A percentile compares a stretch with the other conserved stretches of the same genome.
These are phyloP conservation scores for Pythium plurisporium DNA, from an alignment of 352 stramenopile species.

Conservation along the genomic window DNA sequence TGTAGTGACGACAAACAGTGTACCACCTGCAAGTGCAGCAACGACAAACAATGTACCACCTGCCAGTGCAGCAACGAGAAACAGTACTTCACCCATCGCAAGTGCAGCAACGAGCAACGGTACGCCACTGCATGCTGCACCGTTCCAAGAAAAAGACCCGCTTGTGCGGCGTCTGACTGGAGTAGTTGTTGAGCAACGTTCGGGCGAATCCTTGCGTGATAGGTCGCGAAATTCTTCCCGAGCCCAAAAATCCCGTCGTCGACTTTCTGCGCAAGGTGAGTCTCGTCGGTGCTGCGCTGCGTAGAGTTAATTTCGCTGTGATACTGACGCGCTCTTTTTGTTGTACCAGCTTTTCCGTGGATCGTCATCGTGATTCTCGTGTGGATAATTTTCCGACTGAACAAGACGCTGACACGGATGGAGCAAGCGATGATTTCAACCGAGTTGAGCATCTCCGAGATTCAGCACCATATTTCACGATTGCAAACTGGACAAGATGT, in stretches of 20 bases:
- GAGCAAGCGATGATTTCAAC: constrained; percentile 45
- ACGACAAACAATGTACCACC: too few relatives aligned
- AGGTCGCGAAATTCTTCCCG: constrained; percentile 8
- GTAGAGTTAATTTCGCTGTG: not conserved
- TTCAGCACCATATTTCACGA: constrained; percentile 13
- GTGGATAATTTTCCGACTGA: constrained; percentile 53
- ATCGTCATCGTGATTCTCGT: constrained; percentile 58
- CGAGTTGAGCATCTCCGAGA: constrained; percentile 16
- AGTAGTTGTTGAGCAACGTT: constrained; percentile 18
- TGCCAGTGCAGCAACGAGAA: too few relatives aligned
- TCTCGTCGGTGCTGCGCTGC: not conserved
- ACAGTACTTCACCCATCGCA: too few relatives aligned
- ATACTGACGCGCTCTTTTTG: not conserved
- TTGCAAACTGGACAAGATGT: constrained; percentile 5
- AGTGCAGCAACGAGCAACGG: too few relatives aligned
- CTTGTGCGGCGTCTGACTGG: not conserved
- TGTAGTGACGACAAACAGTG: too few relatives aligned
- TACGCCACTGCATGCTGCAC: constrained; percentile 13
- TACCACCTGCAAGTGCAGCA: too few relatives aligned
- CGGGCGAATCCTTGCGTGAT: constrained; percentile 13
- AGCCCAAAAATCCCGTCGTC: constrained; percentile 16
- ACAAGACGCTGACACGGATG: constrained; percentile 56
- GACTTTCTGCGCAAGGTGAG: constrained; percentile 19
- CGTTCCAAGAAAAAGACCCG: not conserved
- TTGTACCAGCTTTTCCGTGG: constrained; percentile 41